These are phyloP conservation scores for Lyophyllum atratum DNA, from an alignment of 768 basidiomycete species.

Conservation along the genomic window DNA sequence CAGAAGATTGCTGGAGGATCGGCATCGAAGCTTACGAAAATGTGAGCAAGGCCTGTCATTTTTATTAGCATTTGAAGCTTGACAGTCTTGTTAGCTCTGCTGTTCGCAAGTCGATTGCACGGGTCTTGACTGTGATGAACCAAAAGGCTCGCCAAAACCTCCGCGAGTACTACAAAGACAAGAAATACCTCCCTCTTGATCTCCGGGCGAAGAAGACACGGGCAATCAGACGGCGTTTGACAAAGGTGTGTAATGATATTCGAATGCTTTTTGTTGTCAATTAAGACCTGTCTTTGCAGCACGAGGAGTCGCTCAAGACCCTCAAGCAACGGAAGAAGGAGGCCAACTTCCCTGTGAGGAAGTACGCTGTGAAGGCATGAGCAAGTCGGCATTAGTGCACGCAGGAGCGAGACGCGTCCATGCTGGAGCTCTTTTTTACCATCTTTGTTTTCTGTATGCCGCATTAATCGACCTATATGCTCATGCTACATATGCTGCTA, in stretches of 20 bases:
- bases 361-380: slow-evolving; percentile 95
- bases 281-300: slow-evolving; percentile 40
- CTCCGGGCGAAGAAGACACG: slow-evolving; percentile 98
- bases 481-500: slow-evolving; percentile 14
- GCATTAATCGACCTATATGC: slow-evolving; percentile 19
- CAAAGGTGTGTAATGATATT: slow-evolving; percentile 58
- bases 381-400: slow-evolving; percentile 15
- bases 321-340: slow-evolving; percentile 94
- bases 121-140: slow-evolving; percentile 98
- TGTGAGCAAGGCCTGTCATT: slow-evolving; percentile 60
- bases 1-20: slow-evolving; percentile 98
- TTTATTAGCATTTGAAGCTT: background rate
- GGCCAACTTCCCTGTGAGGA: slow-evolving; percentile 88
- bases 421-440: slow-evolving; percentile 19
- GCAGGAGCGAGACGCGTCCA: slow-evolving; percentile 13
- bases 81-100: slow-evolving; percentile 58
- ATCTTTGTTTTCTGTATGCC: slow-evolving; percentile 24
- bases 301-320: slow-evolving; percentile 85
- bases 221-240: slow-evolving; percentile 94
- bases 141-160: slow-evolving; percentile 96
- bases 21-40: slow-evolving; percentile 94
- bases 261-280: background rate
- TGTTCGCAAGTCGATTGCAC: slow-evolving; percentile 98
- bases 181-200: slow-evolving; percentile 96
- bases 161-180: slow-evolving; percentile 96